Conservation (phyloP, 2,329 filamentous ascomycete species). For the Cercospora sp. region DNA sequence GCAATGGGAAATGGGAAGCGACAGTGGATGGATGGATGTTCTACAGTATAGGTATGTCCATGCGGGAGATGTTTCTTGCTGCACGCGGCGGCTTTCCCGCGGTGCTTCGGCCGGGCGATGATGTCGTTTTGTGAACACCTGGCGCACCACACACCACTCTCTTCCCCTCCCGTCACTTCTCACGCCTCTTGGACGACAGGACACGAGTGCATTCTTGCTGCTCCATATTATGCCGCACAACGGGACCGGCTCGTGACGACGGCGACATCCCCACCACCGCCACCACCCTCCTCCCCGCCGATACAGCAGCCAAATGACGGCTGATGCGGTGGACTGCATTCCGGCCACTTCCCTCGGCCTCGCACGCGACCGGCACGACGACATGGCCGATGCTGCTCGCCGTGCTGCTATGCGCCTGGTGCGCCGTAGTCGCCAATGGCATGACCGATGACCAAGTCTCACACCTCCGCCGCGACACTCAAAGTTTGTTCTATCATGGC, state of each 20-base stretch:
- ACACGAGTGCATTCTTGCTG: not conserved
- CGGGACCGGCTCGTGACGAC: not conserved
- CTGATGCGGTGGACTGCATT: slow-evolving; percentile 32
- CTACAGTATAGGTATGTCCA: not conserved
- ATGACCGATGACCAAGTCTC: slow-evolving; percentile 49
- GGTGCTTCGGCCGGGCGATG: slow-evolving; percentile 2
- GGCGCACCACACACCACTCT: not conserved
- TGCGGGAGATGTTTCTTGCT: not conserved
- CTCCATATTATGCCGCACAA: not conserved
- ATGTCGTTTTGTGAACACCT: not conserved
- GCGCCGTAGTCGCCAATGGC: slow-evolving; percentile 40
- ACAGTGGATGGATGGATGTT: not conserved
- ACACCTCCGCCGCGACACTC: slow-evolving; percentile 48
- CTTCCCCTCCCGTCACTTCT: not conserved
- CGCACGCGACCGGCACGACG: not conserved
- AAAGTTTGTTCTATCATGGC: slow-evolving; percentile 91
- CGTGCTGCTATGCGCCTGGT: slow-evolving; percentile 36
- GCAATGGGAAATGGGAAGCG: not conserved
- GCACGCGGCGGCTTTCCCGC: not conserved
- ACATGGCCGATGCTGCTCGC: slow-evolving; percentile 39
- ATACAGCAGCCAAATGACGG: slow-evolving; percentile 7
- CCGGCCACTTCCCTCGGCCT: slow-evolving; percentile 26
- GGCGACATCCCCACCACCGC: not conserved
- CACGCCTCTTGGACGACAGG: slow-evolving; percentile 1
- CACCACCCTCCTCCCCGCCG: not conserved